A percentile compares a stretch with the other conserved stretches of the same genome.
phyloP scores from a whole-genome alignment of 768 basidiomycete species.

The Agaricus bisporus region DNA sequence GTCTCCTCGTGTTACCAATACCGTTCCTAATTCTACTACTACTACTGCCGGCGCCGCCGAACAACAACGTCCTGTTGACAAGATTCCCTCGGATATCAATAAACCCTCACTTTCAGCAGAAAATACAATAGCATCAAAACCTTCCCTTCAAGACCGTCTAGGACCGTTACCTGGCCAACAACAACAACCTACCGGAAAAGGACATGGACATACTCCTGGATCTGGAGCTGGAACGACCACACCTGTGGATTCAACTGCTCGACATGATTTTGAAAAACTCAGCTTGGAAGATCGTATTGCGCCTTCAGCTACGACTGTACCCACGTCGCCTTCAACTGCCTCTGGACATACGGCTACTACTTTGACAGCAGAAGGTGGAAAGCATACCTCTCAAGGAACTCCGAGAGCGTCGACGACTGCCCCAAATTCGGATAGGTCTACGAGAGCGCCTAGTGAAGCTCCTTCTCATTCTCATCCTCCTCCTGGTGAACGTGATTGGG shows the following conservation, averaged over 20 bases:
- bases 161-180: constrained; percentile 4
- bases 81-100: not conserved
- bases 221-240: not conserved
- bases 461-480: not conserved
- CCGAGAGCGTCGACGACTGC: not conserved
- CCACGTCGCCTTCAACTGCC: not conserved
- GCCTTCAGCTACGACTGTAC: not conserved
- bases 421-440: not conserved
- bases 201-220: constrained; percentile 1
- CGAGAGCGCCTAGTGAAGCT: not conserved
- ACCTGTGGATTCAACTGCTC: not conserved
- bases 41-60: not conserved
- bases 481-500: not conserved
- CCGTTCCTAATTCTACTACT: not conserved
- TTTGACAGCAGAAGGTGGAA: not conserved
- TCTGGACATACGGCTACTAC: not conserved
- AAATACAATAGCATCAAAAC: not conserved
- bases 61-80: not conserved
- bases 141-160: constrained; percentile 6
- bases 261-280: constrained; percentile 2
- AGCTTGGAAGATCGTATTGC: constrained; percentile 5
- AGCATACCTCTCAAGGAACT: not conserved
- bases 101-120: not conserved
- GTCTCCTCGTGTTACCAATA: not conserved
- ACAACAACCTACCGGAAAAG: not conserved